A percentile compares a stretch with the other conserved stretches of the same genome.
Evolutionary conservation across 352 stramenopile genomes (phyloP).

Genomic region (Globisporangium uncinulatum): DNA sequence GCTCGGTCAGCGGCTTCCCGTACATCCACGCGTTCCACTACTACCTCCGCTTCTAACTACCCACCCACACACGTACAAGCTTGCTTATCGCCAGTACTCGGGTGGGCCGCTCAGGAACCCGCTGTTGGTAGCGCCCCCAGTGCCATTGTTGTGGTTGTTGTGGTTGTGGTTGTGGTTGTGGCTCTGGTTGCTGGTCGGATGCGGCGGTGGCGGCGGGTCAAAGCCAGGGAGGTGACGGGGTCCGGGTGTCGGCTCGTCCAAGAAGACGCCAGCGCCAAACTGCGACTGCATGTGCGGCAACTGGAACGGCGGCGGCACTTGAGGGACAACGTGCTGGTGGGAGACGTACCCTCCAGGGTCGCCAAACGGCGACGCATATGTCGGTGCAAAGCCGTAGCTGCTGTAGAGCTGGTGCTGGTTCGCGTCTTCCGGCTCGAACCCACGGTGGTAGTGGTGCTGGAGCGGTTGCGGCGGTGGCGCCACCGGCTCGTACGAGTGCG

Average conservation of each 20-base stretch:
- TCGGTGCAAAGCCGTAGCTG: constrained; percentile 19
- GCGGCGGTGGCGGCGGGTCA: constrained; percentile 3
- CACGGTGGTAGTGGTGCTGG: constrained; percentile 31
- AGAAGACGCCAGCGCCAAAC: constrained; percentile 21
- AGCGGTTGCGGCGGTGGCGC: constrained; percentile 14
- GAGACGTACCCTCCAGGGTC: constrained; percentile 9
- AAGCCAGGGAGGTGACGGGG: constrained; percentile 27
- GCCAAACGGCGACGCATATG: constrained; percentile 20
- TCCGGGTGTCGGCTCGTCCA: constrained; percentile 21
- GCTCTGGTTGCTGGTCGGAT: neutral
- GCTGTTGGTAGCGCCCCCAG: constrained; percentile 7
- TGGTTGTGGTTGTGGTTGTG: neutral
- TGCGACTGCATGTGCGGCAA: constrained; percentile 24
- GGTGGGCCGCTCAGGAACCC: constrained; percentile 38
- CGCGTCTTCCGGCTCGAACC: constrained; percentile 64
- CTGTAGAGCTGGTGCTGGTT: constrained; percentile 20
- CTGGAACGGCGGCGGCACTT: constrained; percentile 3
- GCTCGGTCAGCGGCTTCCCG: constrained; percentile 61
- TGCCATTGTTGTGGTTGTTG: neutral
- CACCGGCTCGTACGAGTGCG: constrained; percentile 18
- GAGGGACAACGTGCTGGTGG: constrained; percentile 12
- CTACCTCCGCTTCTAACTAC: constrained; percentile 52
- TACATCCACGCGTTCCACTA: constrained; percentile 80
- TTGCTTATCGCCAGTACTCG: constrained; percentile 49
- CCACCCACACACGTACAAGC: neutral